These are phyloP conservation scores for Straminergon stramineum DNA, from an alignment of 225 moss, liverwort and hornwort species.

Conservation along the genomic window DNA sequence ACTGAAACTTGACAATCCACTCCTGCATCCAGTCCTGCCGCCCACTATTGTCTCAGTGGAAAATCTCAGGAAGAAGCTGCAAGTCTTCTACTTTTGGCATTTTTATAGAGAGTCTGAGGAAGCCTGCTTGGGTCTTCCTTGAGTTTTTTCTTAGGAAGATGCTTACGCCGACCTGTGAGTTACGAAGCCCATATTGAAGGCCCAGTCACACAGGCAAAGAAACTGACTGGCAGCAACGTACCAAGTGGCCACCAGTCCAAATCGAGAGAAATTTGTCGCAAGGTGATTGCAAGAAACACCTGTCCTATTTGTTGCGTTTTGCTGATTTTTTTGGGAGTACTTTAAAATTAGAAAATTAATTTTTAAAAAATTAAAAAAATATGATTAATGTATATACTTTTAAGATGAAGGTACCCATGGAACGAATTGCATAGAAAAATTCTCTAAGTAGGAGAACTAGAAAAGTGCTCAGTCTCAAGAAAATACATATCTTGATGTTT, in stretches of 20 bases:
- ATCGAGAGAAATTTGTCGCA: not conserved
- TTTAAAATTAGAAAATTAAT: too few species aligned
- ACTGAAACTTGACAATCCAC: not conserved
- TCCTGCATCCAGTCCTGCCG: not conserved
- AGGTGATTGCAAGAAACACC: not conserved
- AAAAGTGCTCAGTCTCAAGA: too few species aligned
- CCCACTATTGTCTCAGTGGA: not conserved
- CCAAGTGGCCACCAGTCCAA: not conserved
- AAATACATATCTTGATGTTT: too few species aligned
- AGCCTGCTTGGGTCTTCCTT: not conserved
- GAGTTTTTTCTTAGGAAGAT: not conserved
- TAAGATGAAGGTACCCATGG: too few species aligned
- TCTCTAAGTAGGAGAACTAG: too few species aligned
- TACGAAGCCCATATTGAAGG: not conserved
- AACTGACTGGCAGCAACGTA: not conserved
- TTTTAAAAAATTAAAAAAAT: too few species aligned
- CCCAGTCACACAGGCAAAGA: not conserved
- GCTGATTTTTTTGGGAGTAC: too few species aligned
- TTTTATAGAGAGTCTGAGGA: not conserved
- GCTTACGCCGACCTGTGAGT: not conserved
- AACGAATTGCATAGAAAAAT: too few species aligned
- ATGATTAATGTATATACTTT: too few species aligned
- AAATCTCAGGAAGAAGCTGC: not conserved
- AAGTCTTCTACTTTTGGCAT: not conserved
- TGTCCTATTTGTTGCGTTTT: too few species aligned